Evolutionary conservation across 305 asterid genomes (phyloP).

Genomic region (Fraxinus paxiana): DNA sequence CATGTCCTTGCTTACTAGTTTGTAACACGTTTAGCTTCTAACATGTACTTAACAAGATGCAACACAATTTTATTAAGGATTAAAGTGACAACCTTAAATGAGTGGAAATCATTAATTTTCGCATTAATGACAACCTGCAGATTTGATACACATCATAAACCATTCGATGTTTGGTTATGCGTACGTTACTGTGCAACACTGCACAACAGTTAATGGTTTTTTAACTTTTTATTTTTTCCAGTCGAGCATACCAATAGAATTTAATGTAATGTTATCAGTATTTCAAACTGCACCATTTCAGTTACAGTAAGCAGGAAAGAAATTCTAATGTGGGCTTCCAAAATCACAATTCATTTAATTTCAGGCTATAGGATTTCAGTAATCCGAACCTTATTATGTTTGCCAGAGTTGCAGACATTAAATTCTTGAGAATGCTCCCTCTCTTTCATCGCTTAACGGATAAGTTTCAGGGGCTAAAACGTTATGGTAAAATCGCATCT

Average conservation of each 20-base stretch:
- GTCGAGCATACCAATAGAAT: background rate
- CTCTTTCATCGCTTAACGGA: background rate
- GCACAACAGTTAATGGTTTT: background rate
- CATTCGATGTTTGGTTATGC: background rate
- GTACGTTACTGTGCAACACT: background rate
- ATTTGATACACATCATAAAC: background rate
- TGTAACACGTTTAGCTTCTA: background rate
- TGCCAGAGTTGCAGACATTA: background rate
- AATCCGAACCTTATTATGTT: background rate
- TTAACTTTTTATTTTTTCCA: background rate
- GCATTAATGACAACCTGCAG: background rate
- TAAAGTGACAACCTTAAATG: background rate
- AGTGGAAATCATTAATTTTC: background rate
- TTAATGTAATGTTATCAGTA: background rate
- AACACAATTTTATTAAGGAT: background rate
- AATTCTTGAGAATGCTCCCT: background rate
- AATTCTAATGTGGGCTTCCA: background rate
- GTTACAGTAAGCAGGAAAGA: background rate
- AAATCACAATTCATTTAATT: background rate
- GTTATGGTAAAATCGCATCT: background rate
- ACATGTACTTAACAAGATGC: background rate
- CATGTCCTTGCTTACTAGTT: background rate
- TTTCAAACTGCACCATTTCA: background rate
- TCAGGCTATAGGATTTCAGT: background rate
- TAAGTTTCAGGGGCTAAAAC: background rate